Evolutionary conservation across 202 grass and related monocot genomes (phyloP), one percentile per base, ranked within the genome.

Genomic region (Bolboschoenoplectus hybrid): DNA sequence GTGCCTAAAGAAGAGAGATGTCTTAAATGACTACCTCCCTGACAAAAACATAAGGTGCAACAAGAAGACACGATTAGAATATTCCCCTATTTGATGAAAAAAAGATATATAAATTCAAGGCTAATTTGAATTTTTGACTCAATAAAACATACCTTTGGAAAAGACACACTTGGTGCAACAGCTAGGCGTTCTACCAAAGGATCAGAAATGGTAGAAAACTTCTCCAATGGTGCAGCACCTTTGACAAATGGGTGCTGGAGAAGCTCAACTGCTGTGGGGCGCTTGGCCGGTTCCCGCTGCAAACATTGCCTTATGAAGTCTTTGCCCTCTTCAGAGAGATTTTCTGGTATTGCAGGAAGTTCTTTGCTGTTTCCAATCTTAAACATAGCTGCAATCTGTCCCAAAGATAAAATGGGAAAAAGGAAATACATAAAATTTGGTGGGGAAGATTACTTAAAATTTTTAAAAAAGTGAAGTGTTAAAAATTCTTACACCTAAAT

Each of bases 301-400:
- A 99, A 89, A 53, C 97, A 99, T 49, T 79, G 72, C 66, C 86
- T 89, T 88, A 99, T 87, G 56, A 99, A 96, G 86, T 99, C 93
- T 83, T 90, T 96, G 70, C 97, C 91, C 32, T 96, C 92, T 64
- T 92, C 97, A 35, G 97, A 96, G 53, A 99, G 93, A 83, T 94
- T 90, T 77, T 99, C 90, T 8, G 97, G 97, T 88, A 94, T 96
- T 86, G 91, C 84, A 36, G 97, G 97, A 89, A 99, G 91, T 71
- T 99, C 97, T 86, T 94, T 99, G 74, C 97, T 94, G 74, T 99
- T 99, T 38, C 90, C 90, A 85, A 99, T 99, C 86, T 99, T 99
- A 85, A 99, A 99, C 89, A 99, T 89, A 67, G 93, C 97, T 40
- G 97, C 97, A 88, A 99, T 99, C 97, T 99, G 89, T 39, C 3